Percentiles rank a stretch among this genome's conserved stretches.
These are phyloP conservation scores for Auricularia cornea DNA, from an alignment of 768 basidiomycete species.

Conservation along the genomic window DNA sequence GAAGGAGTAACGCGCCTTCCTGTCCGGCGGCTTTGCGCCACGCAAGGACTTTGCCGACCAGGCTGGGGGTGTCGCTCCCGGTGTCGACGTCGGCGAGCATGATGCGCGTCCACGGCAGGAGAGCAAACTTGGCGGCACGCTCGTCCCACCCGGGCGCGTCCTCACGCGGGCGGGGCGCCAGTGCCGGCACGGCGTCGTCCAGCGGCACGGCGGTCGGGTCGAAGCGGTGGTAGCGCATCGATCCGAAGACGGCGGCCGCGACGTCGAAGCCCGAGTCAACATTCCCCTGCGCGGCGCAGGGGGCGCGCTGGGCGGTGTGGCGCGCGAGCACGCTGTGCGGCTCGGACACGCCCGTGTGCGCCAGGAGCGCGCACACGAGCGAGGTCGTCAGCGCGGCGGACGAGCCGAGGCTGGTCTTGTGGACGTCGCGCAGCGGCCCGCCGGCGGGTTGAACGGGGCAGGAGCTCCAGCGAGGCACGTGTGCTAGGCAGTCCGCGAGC, in stretches of 20 bases:
- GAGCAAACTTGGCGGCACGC: slow-evolving; percentile 55
- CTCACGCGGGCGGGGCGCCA: not conserved
- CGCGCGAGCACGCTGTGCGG: slow-evolving; percentile 58
- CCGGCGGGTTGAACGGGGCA: slow-evolving; percentile 72
- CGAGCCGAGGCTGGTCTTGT: slow-evolving; percentile 97
- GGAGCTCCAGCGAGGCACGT: slow-evolving; percentile 50
- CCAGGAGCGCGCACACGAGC: slow-evolving; percentile 74
- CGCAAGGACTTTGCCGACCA: slow-evolving; percentile 83
- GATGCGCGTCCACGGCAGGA: slow-evolving; percentile 77
- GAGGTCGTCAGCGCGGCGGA: slow-evolving; percentile 97
- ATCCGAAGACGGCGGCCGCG: slow-evolving; percentile 87
- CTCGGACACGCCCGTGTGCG: slow-evolving; percentile 47
- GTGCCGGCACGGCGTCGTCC: slow-evolving; percentile 42
- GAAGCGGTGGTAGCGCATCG: slow-evolving; percentile 88
- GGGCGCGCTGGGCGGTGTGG: slow-evolving; percentile 89
- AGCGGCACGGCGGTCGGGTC: slow-evolving; percentile 61
- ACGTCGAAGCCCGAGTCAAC: slow-evolving; percentile 98
- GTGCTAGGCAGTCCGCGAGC: slow-evolving; percentile 52
- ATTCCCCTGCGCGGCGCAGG: slow-evolving; percentile 96
- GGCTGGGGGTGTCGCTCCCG: slow-evolving; percentile 90
- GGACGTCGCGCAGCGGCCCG: slow-evolving; percentile 67
- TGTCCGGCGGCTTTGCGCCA: slow-evolving; percentile 67
- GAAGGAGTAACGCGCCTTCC: slow-evolving; percentile 36
- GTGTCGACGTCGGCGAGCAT: slow-evolving; percentile 94
- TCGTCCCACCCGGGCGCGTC: slow-evolving; percentile 57